Base-by-base conservation (phyloP, 1,139 yeast species). In the Debaryomyces robertsiae region DNA sequence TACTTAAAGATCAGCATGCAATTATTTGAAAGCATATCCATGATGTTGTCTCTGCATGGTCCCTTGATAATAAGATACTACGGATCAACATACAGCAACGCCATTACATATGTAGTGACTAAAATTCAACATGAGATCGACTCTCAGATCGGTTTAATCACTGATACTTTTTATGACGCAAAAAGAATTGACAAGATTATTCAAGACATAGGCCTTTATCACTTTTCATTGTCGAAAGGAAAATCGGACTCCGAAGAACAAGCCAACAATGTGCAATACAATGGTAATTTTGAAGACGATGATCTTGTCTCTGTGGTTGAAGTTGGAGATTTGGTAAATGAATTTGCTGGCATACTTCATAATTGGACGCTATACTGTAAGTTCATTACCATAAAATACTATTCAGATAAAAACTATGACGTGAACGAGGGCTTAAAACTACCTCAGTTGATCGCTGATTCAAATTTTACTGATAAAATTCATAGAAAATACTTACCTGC, bases 101-200 rank as follows among this genome's bases (percentile, higher is more conserved):
- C 88, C 19, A 81, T 91, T 70, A 66, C 75, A 3, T 73, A 73
- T 36, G 91, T 91, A 4, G 75, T 91, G 48, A 80, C 75, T 19
- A 79, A 78, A 42, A 83, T 93, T 27, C 96, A 93, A 60, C 72
- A 78, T 43, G 98, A 93, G 57, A 84, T 95, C 15, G 98, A 93
- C 56, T 75, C 91, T 10, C 98, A 93, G 56, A 85, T 94, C 17
- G 95, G 95, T 0, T 68, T 93, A 36, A 85, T 93, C 9, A 73
- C 88, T 42, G 98, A 93, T 58, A 88, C 95, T 0, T 89, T 89
- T 57, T 81, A 83, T 69, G 96, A 88, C 50, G 75, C 79, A 36
- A 75, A 88, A 46, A 71, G 84, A 30, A 58, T 89, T 9, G 80
- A 75, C 28, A 73, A 79, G 47, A 58, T 75, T 10, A 54, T 85